Evolutionary conservation across 768 basidiomycete species (phyloP).

Genomic region (Dentipellis fragilis): DNA sequence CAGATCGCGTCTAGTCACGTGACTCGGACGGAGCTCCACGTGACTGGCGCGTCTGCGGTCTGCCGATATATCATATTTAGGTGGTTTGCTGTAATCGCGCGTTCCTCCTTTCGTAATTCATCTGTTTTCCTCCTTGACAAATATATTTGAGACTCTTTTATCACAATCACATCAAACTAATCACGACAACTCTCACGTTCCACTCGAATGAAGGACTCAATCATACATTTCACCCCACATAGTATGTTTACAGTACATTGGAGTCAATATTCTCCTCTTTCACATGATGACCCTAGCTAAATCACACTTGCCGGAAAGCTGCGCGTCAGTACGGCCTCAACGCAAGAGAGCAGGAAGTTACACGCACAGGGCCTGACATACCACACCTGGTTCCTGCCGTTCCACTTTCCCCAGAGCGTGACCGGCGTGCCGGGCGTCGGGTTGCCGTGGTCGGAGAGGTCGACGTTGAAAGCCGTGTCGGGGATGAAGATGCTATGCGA

Average conservation of each 20-base stretch:
- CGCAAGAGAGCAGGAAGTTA: neutral
- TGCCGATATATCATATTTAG: too few species aligned
- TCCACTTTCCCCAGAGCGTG: constrained; percentile 39
- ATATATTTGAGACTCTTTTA: too few species aligned
- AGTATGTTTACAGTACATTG: neutral
- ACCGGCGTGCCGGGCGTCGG: constrained; percentile 33
- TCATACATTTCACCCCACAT: too few species aligned
- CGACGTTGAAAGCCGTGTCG: constrained; percentile 32
- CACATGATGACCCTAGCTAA: neutral
- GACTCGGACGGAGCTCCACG: too few species aligned
- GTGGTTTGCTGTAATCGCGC: too few species aligned
- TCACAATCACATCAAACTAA: too few species aligned
- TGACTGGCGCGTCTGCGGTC: too few species aligned
- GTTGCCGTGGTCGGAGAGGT: constrained; percentile 38
- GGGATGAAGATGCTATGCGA: constrained; percentile 34
- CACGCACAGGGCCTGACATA: constrained; percentile 17
- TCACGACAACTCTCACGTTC: too few species aligned
- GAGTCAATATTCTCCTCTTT: neutral
- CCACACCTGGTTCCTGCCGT: constrained; percentile 46
- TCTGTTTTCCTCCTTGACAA: too few species aligned
- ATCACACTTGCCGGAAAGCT: neutral
- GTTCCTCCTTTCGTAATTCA: too few species aligned
- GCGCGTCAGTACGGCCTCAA: neutral
- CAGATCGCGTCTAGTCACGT: too few species aligned
- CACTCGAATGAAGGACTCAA: too few species aligned